A percentile compares a stretch with the other conserved stretches of the same genome.
Conservation (phyloP, 345 rosid genomes). For the Brassica incana region DNA sequence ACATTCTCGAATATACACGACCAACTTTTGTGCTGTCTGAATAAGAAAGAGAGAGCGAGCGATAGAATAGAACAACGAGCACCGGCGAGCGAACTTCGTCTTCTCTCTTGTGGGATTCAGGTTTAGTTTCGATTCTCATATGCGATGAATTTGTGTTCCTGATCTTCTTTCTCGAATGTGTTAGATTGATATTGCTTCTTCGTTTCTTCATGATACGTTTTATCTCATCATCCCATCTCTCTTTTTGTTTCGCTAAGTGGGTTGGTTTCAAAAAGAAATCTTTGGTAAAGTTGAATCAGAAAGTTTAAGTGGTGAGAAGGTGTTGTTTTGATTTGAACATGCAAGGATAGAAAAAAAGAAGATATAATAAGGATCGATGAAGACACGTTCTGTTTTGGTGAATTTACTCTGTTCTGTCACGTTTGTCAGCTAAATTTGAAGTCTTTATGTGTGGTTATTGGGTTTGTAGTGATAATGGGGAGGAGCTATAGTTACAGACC, state of each 20-base stretch:
- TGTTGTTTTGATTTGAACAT: not conserved
- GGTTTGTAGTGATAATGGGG: constrained; percentile 39
- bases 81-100: not conserved
- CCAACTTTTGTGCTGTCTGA: not conserved
- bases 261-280: not conserved
- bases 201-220: not conserved
- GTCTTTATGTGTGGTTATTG: not conserved
- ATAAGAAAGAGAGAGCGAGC: not conserved
- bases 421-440: constrained; percentile 1
- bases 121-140: not conserved
- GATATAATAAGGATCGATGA: not conserved
- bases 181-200: not conserved
- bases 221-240: not conserved
- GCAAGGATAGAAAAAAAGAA: not conserved
- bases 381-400: not conserved
- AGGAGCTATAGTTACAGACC: constrained; percentile 88
- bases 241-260: not conserved
- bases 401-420: not conserved
- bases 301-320: not conserved
- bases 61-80: not conserved
- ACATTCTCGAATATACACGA: constrained; percentile 25
- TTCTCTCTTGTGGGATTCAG: constrained; percentile 24
- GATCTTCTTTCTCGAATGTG: not conserved
- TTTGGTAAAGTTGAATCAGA: not conserved
- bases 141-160: not conserved